A percentile compares a stretch with the other conserved stretches of the same genome.
phyloP scores from a whole-genome alignment of 352 stramenopile genomes.

The Blastocystis sp. region DNA sequence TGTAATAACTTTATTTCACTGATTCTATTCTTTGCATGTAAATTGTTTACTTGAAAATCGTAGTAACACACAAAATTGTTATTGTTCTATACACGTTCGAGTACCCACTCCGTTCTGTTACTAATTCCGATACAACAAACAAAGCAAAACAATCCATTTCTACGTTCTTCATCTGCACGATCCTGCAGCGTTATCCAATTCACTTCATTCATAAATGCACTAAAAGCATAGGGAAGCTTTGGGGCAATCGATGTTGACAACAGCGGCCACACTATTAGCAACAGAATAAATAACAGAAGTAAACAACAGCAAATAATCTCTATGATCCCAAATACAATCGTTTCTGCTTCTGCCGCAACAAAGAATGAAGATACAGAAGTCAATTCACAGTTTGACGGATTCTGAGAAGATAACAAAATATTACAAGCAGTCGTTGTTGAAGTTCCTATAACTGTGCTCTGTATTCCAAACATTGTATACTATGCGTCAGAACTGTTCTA shows the following conservation, averaged over 20 bases:
- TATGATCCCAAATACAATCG: background rate
- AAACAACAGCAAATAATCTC: background rate
- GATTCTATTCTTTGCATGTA: too few species aligned
- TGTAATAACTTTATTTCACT: too few species aligned
- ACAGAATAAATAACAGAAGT: background rate
- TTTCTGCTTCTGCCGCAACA: background rate
- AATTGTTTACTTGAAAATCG: too few species aligned
- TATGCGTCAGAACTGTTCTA: too few species aligned
- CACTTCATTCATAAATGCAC: background rate
- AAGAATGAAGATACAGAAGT: constrained; percentile 11
- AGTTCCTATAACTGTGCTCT: background rate
- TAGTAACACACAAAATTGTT: too few species aligned
- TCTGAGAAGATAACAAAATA: background rate
- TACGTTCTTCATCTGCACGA: background rate
- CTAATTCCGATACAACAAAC: background rate
- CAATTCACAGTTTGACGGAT: constrained; percentile 8
- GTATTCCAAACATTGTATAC: constrained; percentile 42
- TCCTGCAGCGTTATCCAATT: background rate
- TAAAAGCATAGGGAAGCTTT: background rate
- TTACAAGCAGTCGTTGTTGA: background rate
- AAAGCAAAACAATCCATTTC: background rate
- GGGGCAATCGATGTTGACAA: background rate
- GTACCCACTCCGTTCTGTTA: too few species aligned
- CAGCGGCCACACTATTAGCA: constrained; percentile 10
- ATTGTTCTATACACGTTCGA: too few species aligned